A percentile compares a stretch with the other conserved stretches of the same genome.
These are phyloP conservation scores for Russula brevipes DNA, from an alignment of 768 basidiomycete genomes.

Conservation along the genomic window DNA sequence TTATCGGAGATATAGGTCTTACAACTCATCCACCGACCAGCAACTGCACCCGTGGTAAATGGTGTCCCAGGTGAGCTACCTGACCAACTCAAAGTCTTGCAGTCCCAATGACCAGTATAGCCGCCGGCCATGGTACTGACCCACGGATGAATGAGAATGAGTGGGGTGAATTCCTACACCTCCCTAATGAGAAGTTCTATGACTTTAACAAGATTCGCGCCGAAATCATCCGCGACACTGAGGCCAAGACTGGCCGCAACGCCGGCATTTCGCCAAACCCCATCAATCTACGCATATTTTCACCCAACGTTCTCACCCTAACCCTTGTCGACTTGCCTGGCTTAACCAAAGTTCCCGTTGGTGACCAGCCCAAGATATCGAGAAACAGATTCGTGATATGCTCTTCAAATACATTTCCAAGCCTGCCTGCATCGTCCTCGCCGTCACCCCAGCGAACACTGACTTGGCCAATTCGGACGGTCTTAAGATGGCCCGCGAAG, in stretches of 20 bases:
- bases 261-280: conserved; percentile 96
- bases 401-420: conserved; percentile 91
- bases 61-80: conserved; percentile 34
- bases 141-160: conserved; percentile 85
- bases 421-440: conserved; percentile 93
- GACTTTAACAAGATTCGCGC: conserved; percentile 96
- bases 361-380: conserved; percentile 97
- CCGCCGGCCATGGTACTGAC: conserved; percentile 47
- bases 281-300: conserved; percentile 96
- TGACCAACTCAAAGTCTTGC: background rate
- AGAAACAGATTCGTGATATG: conserved; percentile 97
- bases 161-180: conserved; percentile 98
- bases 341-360: conserved; percentile 90
- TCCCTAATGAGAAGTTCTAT: conserved; percentile 95
- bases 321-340: conserved; percentile 98
- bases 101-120: background rate
- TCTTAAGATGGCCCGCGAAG: conserved; percentile 90
- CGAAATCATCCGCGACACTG: conserved; percentile 95
- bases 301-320: conserved; percentile 93
- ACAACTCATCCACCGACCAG: conserved; percentile 87
- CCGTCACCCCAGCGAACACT: conserved; percentile 91
- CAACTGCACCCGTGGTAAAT: conserved; percentile 43
- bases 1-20: conserved; percentile 53
- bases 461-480: conserved; percentile 99
- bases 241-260: conserved; percentile 97